Evolutionary conservation across 768 basidiomycete species (phyloP), one percentile per base, ranked within the genome.

Genomic region (Lenzites betulinus): DNA sequence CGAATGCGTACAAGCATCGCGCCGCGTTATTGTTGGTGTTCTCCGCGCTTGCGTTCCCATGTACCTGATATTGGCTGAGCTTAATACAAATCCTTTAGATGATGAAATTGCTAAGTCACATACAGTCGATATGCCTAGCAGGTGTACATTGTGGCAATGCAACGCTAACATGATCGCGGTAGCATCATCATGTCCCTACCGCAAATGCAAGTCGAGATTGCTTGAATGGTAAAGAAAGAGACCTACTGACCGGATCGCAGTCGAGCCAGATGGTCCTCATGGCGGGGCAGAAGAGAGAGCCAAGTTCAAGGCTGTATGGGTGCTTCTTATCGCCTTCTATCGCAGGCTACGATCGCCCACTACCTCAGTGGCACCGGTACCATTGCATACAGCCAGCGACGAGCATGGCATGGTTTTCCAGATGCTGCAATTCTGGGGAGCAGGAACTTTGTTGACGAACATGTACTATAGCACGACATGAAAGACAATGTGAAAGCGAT

Each of bases 131-230:
- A 95, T 76, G 1, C 93, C 94, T 7, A 93, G 74, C 20, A 96
- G 82, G 38, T 81, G 73, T 57, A 94, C 81, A 60, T 86, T 80
- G 1, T 82, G 79, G 13, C 80, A 79, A 64, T 92, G 84, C 5
- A 89, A 69, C 4, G 91, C 92, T 9, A 95, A 75, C 69, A 95
- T 76, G 51, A 95, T 86, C 3, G 92, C 92, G 12, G 85, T 86
- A 5, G 90, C 94, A 75, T 95, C 93, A 67, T 96, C 93, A 67
- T 95, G 93, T 15, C 93, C 93, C 90, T 92, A 51, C 47, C 15
- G 7, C 33, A 35, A 13, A 26, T 23, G 30, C 12, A 33, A 23
- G 28, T n/a, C 18, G 13, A 18, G 1, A 30, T 23, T 33, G 22
- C 43, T 25, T 28, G 46, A 30, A 13, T 26, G 6, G 7, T 30